Evolutionary conservation across 306 rosid genomes (phyloP), one percentile per base, ranked within the genome.

Genomic region (Casuarina equisetifolia): DNA sequence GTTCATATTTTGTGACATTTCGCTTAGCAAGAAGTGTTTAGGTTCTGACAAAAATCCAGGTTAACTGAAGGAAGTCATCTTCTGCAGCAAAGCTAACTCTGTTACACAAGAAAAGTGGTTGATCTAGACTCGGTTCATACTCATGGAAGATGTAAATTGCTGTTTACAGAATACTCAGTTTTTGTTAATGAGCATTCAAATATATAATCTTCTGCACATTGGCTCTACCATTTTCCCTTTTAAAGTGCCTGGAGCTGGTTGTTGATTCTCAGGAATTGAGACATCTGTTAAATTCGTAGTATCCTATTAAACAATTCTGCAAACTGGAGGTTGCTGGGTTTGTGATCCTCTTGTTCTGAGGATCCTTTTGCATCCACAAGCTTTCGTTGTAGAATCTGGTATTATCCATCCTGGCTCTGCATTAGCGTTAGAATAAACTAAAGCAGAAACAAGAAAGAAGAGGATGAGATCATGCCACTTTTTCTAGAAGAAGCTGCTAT

Each of bases 41-140:
- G 81, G 58, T 77, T 49, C 70, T 67, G 19, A 40, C 74, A 59
- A 61, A 3, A 49, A 5, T 76, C 80, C 81, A 68, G n/a, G 73
- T n/a, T 76, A 78, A 78, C 82, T 72, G 1, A 76, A 86, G 42
- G 62, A 43, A 48, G 48, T 45, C 38, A 70, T 39, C 68, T 70
- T 39, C 32, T 70, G 44, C 38, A 40, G 51, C 52, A 9, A 40
- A 75, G 72, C 55, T 73, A 40, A 72, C 70, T 49, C 39, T 42
- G 64, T 42, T 38, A 39, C 44, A 39, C 48, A 64, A 8, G 2
- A 66, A 66, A 40, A 74, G 42, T 7, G 78, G 62, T 58, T 6
- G 43, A 70, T 6, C 45, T n/a, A 58, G 20, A 70, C 57, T 43
- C 43, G 67, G 71, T 69, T 69, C 76, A 57, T 70, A 73, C 62